Percentiles rank a stretch among this genome's conserved stretches.
phyloP scores from a whole-genome alignment of 805 yeast genomes.

The Barnettozyma wickerhamii region DNA sequence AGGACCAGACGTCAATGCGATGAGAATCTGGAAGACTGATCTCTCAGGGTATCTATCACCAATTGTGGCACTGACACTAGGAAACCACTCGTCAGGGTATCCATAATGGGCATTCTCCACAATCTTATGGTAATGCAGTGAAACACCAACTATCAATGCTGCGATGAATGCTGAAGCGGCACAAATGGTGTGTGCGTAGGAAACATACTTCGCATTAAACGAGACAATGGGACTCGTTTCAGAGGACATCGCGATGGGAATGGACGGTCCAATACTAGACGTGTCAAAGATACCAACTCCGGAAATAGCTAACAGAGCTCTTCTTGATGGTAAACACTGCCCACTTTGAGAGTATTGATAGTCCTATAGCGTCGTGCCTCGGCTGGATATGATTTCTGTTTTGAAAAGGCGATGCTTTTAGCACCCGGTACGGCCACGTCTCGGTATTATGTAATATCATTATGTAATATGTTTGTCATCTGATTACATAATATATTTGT shows the following conservation, averaged over 20 bases:
- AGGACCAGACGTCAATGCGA: slow-evolving; percentile 92
- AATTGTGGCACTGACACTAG: slow-evolving; percentile 93
- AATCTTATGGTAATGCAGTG: slow-evolving; percentile 81
- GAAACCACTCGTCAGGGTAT: slow-evolving; percentile 98
- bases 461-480: no score
- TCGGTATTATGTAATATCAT: no score
- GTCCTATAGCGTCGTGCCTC: no score
- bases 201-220: slow-evolving; percentile 63
- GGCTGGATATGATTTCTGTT: no score
- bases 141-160: slow-evolving; percentile 71
- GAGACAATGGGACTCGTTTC: slow-evolving; percentile 23
- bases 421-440: no score
- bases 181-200: slow-evolving; percentile 66
- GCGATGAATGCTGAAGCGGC: slow-evolving; percentile 72
- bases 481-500: no score
- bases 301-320: no score
- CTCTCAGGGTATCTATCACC: slow-evolving; percentile 97
- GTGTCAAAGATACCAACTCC: background rate
- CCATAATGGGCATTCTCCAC: slow-evolving; percentile 83
- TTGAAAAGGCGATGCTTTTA: no score
- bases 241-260: slow-evolving; percentile 2
- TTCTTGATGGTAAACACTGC: no score
- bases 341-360: no score
- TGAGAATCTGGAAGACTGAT: slow-evolving; percentile 83
- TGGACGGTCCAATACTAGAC: no score